A percentile compares a stretch with the other conserved stretches of the same genome.
phyloP scores from a whole-genome alignment of 129 eudicot genomes.

The Dittrichia graveolens region DNA sequence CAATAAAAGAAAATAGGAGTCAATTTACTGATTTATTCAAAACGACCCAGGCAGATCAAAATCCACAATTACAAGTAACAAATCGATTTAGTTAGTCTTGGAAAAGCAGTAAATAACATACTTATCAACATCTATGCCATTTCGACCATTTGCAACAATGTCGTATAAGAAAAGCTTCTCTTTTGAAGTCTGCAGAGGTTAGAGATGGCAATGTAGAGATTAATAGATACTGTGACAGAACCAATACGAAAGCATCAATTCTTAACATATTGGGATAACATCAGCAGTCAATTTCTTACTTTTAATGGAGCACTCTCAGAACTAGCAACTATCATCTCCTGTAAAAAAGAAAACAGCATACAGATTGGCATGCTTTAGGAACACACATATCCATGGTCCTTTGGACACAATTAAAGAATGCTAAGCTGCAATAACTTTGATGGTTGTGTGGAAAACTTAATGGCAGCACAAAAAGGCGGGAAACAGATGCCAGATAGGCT shows the following conservation, averaged over 20 bases:
- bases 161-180: constrained; percentile 92
- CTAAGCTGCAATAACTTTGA: too few relatives aligned
- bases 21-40: constrained; percentile 17
- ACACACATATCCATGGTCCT: too few relatives aligned
- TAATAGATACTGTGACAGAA: constrained; percentile 3
- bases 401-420: too few relatives aligned
- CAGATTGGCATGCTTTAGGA: too few relatives aligned
- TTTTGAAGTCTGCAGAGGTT: constrained; percentile 46
- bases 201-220: neutral
- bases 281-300: constrained; percentile 42
- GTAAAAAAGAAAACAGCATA: constrained; percentile 16
- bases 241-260: constrained; percentile 22
- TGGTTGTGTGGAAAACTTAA: too few relatives aligned
- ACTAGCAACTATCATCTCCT: constrained; percentile 90
- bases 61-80: constrained; percentile 4
- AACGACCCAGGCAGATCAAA: neutral
- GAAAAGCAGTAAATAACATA: constrained; percentile 34
- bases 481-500: neutral
- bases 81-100: constrained; percentile 16
- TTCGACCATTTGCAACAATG: constrained; percentile 97
- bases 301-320: constrained; percentile 43
- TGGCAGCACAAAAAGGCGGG: too few relatives aligned
- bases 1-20: constrained; percentile 10
- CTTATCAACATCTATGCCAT: constrained; percentile 98
- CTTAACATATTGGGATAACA: constrained; percentile 16